phyloP scores from a whole-genome alignment of 1,284 basidiomycete species.

The Malassezia caprae region DNA sequence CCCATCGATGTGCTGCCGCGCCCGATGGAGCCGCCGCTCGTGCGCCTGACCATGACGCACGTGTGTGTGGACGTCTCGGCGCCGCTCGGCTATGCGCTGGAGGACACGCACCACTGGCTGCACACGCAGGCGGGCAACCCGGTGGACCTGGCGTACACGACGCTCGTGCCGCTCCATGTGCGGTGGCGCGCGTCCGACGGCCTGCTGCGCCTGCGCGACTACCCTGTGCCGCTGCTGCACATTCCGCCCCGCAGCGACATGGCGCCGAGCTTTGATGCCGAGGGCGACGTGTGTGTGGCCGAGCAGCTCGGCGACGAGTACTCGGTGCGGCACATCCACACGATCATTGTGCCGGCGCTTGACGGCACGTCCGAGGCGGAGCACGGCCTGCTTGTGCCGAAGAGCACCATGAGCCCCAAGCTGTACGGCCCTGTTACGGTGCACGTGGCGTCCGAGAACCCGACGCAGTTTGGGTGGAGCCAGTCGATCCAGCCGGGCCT shows the following conservation, averaged over 20 bases:
- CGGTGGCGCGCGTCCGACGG: constrained; percentile 61
- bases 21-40: constrained; percentile 60
- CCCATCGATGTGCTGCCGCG: constrained; percentile 52
- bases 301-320: constrained; percentile 71
- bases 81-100: constrained; percentile 57
- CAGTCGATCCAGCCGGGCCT: constrained; percentile 76
- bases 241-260: constrained; percentile 45
- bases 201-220: constrained; percentile 65
- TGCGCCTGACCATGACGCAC: constrained; percentile 61
- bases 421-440: constrained; percentile 66
- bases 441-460: constrained; percentile 58
- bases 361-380: constrained; percentile 52
- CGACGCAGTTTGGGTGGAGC: constrained; percentile 77
- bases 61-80: constrained; percentile 57
- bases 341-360: constrained; percentile 37
- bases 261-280: constrained; percentile 57
- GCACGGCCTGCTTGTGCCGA: constrained; percentile 65
- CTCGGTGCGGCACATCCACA: constrained; percentile 49
- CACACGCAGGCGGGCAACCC: constrained; percentile 66
- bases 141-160: constrained; percentile 62
- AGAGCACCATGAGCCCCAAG: constrained; percentile 91
- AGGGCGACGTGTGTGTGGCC: constrained; percentile 72
- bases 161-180: constrained; percentile 75
- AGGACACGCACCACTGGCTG: constrained; percentile 60
- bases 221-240: constrained; percentile 54